Base-by-base conservation (phyloP, 805 yeast genomes). In the Blastobotrys attinorum region DNA sequence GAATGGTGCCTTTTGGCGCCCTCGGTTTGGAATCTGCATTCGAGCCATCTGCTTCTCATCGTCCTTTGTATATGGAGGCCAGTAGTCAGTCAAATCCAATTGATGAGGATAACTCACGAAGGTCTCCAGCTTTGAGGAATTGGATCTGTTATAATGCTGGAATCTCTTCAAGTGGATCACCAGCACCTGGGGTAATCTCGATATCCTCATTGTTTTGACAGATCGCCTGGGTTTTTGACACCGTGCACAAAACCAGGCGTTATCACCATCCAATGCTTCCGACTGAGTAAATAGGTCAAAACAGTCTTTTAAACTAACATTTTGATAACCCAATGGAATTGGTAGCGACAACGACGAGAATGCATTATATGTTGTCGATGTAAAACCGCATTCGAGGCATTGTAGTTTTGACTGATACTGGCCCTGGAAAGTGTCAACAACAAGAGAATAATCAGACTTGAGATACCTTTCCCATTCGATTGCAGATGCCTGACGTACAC, bases 401-500 rank as follows among this genome's bases (percentile, higher is more conserved):
- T 70, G 74, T 54, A 89, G 67, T 43, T 76, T 80, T n/a, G 94
- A 83, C 39, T 83, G 72, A 55, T 81, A 83, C 62, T 89, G 97
- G 1, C 97, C 97, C 58, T 86, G 95, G 59, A 86, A 86, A 41
- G 77, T 72, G 52, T 84, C 89, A 2, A 84, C 92, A 20, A 89
- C 73, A 1, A 81, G 71, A 32, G 96, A 86, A 50, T 81, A 79
- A 58, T 89, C 87, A 17, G 84, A 73, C 46, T 78, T 79, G 44
- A 86, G 65, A 58, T 87, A 87, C 45, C 94, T 67, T 56, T 85
- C 95, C 97, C 97, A 89, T 59, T 89, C 96, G 40, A 87, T 76
- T 0, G 92, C 76, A 0, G 95, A 80, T 0, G 95, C 96, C 21
- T 83, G 68, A 45, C 96, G 70, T 2, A 87, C 71, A 0, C 94